Evolutionary conservation across 2,329 filamentous ascomycete genomes (phyloP), one percentile per base, ranked within the genome.

Genomic region (Ophiostoma ips): DNA sequence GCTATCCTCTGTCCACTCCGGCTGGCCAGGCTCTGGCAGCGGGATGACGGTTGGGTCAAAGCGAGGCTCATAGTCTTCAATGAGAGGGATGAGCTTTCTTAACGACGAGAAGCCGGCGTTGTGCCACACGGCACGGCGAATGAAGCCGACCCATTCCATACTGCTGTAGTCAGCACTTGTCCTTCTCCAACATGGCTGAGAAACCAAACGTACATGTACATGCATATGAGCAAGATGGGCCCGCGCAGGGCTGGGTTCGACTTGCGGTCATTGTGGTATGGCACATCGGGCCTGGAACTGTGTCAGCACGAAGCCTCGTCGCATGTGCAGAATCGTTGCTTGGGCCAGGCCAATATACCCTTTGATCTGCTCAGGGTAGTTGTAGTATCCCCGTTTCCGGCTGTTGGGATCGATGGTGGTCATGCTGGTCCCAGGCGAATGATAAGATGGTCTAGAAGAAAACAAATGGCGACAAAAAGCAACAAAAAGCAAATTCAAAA

Each of bases 81-180:
- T 61, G 15, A 62, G 66, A 18, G 71, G 63, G 21, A 68, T 67
- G 51, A 79, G 71, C 34, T 72, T 66, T 44, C 76, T 75, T 37
- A 86, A 66, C 5, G 66, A 64, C 44, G 65, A 67, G 59, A 87
- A 84, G 36, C 79, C 79, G 18, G 79, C 79, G 61, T 81, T 81
- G 36, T 65, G 65, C 77, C 79, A 85, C 56, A 82, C 69, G 48
- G 70, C 60, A 52, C 68, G 69, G 46, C 78, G 73, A 9, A 83
- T 52, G 45, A 75, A 68, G 18, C 68, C 66, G 15, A 81, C 59
- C 47, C 70, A 72, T 41, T 78, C 71, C 56, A 83, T 70, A 11
- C 74, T 77, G 30, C 8, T 4, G 4, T n/a, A 3, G 30, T 40
- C 12, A 36, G 51, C 24, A 19, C 10, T 11, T 18, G 13, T 15